Base-by-base conservation (phyloP, 306 rosid species). In the Vicia villosa region DNA sequence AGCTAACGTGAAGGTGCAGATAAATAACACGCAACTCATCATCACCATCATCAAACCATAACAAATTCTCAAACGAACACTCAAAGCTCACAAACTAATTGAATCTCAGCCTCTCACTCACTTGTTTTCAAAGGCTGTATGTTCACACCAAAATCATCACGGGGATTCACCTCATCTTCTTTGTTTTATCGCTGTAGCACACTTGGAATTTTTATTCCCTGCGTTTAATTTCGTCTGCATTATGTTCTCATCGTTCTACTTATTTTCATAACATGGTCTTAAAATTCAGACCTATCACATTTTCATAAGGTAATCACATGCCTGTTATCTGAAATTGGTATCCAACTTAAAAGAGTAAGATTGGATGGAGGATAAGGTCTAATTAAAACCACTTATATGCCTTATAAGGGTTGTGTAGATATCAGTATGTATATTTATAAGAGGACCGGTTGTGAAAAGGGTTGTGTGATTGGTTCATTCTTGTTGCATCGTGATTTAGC, bases 391-490 rank as follows among this genome's bases (percentile, higher is more conserved):
- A 8, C 66, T 62, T 17, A 41, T 43, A 36, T 28, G 34, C n/a
- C 51, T 21, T 64, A 47, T 38, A 30, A 46, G 69, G 75, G 52
- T 66, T 75, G 16, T 76, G 49, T 10, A 37, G 42, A 57, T 75
- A 70, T 74, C 78, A 54, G 40, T 63, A 64, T 74, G 67, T 82
- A 66, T 49, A 68, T 70, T 72, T 74, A 74, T 59, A 70, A 56
- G 79, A 34, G 72, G 73, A 66, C 21, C 30, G 22, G 42, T 40
- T 17, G 56, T 57, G 70, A 38, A 54, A 66, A 61, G 76, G 80
- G 66, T 69, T 58, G 71, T 70, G 66, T 71, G 81, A 63, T 71
- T 71, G 69, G 72, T 82, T 82, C 75, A 74, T 78, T 82, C 69
- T 74, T 65, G 59, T 68, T 61, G 57, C 59, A 58, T 43, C 40